Evolutionary conservation across 2,329 filamentous ascomycete genomes (phyloP).

Genomic region (Ramularia endophylla): DNA sequence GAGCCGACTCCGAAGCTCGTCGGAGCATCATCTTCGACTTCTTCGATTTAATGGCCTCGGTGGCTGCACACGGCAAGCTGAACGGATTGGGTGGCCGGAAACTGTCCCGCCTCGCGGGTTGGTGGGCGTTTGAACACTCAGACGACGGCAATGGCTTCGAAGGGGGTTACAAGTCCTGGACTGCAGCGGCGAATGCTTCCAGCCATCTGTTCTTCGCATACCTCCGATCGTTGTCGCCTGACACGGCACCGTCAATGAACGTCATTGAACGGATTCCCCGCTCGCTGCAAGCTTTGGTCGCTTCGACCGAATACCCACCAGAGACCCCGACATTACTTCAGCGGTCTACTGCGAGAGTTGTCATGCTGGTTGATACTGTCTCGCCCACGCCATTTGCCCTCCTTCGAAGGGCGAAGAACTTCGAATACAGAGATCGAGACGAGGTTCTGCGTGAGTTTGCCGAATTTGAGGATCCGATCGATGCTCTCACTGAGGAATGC

Average conservation of each 20-base stretch:
- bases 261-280: constrained; percentile 83
- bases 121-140: constrained; percentile 95
- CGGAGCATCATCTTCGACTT: constrained; percentile 92
- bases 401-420: constrained; percentile 83
- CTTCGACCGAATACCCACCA: constrained; percentile 92
- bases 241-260: constrained; percentile 59
- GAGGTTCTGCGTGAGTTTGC: constrained; percentile 77
- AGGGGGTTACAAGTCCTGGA: constrained; percentile 85
- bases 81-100: constrained; percentile 93
- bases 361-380: constrained; percentile 94
- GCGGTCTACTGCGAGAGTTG: constrained; percentile 75
- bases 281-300: constrained; percentile 82
- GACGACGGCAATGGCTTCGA: constrained; percentile 90
- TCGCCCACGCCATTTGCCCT: constrained; percentile 92
- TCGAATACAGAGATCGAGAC: constrained; percentile 90
- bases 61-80: constrained; percentile 86
- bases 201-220: constrained; percentile 99
- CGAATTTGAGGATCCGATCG: constrained; percentile 80
- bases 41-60: constrained; percentile 85
- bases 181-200: constrained; percentile 85
- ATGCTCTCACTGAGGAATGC: constrained; percentile 88
- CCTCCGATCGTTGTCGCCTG: constrained; percentile 81
- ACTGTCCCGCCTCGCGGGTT: constrained; percentile 88
- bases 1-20: constrained; percentile 78
- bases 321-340: constrained; percentile 70